Conservation (phyloP, 1,139 yeast species). For the Scheffersomyces parashehatae region DNA sequence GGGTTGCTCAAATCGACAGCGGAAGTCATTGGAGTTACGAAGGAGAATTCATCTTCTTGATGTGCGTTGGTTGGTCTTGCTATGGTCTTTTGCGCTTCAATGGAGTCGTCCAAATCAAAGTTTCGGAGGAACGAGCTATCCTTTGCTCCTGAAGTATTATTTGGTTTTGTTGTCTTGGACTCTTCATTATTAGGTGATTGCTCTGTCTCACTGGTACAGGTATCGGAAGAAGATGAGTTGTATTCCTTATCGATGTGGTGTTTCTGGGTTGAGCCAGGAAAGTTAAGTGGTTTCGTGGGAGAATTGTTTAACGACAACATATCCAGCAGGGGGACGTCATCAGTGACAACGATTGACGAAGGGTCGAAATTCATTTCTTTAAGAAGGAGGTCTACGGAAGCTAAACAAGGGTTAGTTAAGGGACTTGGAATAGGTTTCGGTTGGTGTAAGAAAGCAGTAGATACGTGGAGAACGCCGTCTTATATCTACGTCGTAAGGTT, state of each 20-base stretch:
- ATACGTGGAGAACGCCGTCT: neutral
- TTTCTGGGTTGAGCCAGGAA: slow-evolving; percentile 17
- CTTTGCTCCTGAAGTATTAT: neutral
- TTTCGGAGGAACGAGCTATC: slow-evolving; percentile 26
- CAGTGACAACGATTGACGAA: slow-evolving; percentile 4
- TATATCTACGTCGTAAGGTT: too few relatives aligned
- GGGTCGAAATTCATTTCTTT: slow-evolving; percentile 25
- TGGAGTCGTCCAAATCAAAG: slow-evolving; percentile 25
- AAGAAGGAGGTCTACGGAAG: slow-evolving; percentile 29
- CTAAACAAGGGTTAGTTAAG: slow-evolving; percentile 14
- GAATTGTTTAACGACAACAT: slow-evolving; percentile 21
- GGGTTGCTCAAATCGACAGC: slow-evolving; percentile 19
- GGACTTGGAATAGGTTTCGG: neutral
- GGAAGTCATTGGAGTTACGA: slow-evolving; percentile 29
- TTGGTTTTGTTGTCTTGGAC: neutral
- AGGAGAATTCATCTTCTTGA: slow-evolving; percentile 31
- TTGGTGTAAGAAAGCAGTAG: neutral
- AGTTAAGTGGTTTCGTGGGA: slow-evolving; percentile 39
- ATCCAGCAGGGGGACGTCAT: slow-evolving; percentile 6
- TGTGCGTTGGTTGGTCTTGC: slow-evolving; percentile 9
- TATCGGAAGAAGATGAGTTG: slow-evolving; percentile 46
- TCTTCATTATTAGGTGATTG: neutral
- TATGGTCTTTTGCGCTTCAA: slow-evolving; percentile 17
- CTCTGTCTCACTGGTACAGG: slow-evolving; percentile 38
- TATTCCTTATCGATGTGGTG: slow-evolving; percentile 22